These are phyloP conservation scores for Taphrina sp. DNA, from an alignment of 1,139 yeast genomes.

Conservation along the genomic window DNA sequence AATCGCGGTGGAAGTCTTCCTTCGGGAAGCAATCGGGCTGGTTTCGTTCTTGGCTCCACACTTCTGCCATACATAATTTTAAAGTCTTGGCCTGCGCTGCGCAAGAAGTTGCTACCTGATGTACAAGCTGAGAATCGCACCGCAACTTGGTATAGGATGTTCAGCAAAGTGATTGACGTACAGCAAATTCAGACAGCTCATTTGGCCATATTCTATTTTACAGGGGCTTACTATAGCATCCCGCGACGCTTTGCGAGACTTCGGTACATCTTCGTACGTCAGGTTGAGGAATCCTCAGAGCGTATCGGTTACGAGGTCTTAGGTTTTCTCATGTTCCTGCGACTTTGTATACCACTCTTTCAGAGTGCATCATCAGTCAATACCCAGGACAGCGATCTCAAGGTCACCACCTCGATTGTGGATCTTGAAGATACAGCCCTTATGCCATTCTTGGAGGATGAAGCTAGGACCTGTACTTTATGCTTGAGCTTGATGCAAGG, in stretches of 20 bases:
- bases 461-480: slow-evolving; percentile 74
- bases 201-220: slow-evolving; percentile 75
- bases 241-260: slow-evolving; percentile 76
- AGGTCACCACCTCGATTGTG: background rate
- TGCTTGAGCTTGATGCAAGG: slow-evolving; percentile 76
- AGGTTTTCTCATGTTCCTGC: slow-evolving; percentile 67
- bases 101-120: background rate
- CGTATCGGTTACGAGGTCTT: slow-evolving; percentile 64
- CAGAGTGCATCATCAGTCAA: slow-evolving; percentile 39
- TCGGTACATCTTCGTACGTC: slow-evolving; percentile 58
- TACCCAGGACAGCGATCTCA: slow-evolving; percentile 1
- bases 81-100: slow-evolving; percentile 31
- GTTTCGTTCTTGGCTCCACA: slow-evolving; percentile 41
- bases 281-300: slow-evolving; percentile 44
- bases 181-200: slow-evolving; percentile 48
- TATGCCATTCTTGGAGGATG: slow-evolving; percentile 68
- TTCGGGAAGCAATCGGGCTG: slow-evolving; percentile 43
- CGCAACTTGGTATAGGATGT: background rate
- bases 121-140: background rate
- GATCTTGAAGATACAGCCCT: slow-evolving; percentile 58
- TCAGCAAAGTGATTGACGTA: background rate
- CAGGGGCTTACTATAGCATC: slow-evolving; percentile 74
- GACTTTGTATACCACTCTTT: slow-evolving; percentile 50
- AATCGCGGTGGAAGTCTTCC: slow-evolving; percentile 57
- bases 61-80: slow-evolving; percentile 35